Conservation (phyloP, 192 early-diverging fungal species). For the Jimgerdemannia flammicorona region DNA sequence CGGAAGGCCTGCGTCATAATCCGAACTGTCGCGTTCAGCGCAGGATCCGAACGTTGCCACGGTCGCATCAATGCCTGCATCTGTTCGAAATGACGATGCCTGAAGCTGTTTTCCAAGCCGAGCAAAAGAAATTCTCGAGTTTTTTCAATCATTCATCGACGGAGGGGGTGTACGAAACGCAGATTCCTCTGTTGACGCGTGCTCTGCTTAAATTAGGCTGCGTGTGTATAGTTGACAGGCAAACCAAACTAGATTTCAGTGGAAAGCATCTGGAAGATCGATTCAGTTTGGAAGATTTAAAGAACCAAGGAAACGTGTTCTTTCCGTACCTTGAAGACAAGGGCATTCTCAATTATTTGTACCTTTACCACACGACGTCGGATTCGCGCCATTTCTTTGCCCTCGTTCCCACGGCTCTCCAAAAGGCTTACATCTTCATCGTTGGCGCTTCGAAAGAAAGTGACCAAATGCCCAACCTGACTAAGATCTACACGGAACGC, state of each 20-base stretch:
- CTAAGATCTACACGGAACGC: slow-evolving; percentile 60
- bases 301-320: slow-evolving; percentile 22
- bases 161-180: slow-evolving; percentile 94
- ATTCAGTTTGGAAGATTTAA: slow-evolving; percentile 43
- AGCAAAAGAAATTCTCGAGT: slow-evolving; percentile 67
- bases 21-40: slow-evolving; percentile 35
- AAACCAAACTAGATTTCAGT: not conserved
- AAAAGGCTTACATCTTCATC: slow-evolving; percentile 64
- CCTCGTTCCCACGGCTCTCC: slow-evolving; percentile 60
- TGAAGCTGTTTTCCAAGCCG: slow-evolving; percentile 71
- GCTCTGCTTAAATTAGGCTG: slow-evolving; percentile 81
- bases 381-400: slow-evolving; percentile 65
- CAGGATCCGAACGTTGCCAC: slow-evolving; percentile 67
- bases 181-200: slow-evolving; percentile 74
- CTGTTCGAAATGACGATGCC: slow-evolving; percentile 82
- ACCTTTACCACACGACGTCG: slow-evolving; percentile 71
- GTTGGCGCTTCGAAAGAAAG: slow-evolving; percentile 60
- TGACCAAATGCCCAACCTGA: slow-evolving; percentile 70
- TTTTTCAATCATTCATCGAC: slow-evolving; percentile 86
- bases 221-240: slow-evolving; percentile 34
- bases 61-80: slow-evolving; percentile 63
- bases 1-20: slow-evolving; percentile 27
- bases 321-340: slow-evolving; percentile 30
- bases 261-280: slow-evolving; percentile 27
- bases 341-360: slow-evolving; percentile 52